Base-by-base conservation (phyloP, 169 alveolate species). In the Plasmodium inui region DNA sequence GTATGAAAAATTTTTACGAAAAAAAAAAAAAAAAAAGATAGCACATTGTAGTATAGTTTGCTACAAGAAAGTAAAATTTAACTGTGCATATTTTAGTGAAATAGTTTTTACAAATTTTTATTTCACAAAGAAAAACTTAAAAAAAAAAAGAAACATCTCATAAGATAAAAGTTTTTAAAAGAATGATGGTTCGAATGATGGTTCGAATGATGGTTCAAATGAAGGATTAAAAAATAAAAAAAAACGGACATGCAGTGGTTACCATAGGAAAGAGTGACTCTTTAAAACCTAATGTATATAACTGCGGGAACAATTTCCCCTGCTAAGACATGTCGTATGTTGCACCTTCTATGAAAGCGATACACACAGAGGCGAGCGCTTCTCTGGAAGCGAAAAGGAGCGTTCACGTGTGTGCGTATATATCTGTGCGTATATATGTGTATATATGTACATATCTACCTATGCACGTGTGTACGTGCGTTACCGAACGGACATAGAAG, bases 181-280 rank as follows among this genome's bases (percentile, higher is more conserved):
- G n/a, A 67, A 67, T 67, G n/a, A 67, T 61, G 74, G 34, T 61
- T 61, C 74, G 19, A 61, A 61, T 61, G 74, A 26, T 12, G 1
- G 74, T n/a, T n/a, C n/a, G n/a, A 67, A 67, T 67, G n/a, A 67
- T 67, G 76, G 19, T 67, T 67, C 76, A 67, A 67, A 67, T 67
- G 76, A 28, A 17, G 2, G 76, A 67, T 26, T 67, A 67, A 67
- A 67, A 22, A 28, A 67, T 67, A 50, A 12, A 50, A 50, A 50
- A 50, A 2, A 50, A 50, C 12, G 22, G 61, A 14, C 7, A 26
- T 67, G 37, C 8, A 19, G 6, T 22, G 76, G 37, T 67, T 67
- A 19, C 37, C 37, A 22, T 8, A 67, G 30, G 76, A 67, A 67
- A 26, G 28, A 22, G 76, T 67, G n/a, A 7, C 76, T 19, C 41